A percentile compares a stretch with the other conserved stretches of the same genome.
Conservation (phyloP, 2,329 filamentous ascomycete species). For the Berkeleyomyces rouxiae region DNA sequence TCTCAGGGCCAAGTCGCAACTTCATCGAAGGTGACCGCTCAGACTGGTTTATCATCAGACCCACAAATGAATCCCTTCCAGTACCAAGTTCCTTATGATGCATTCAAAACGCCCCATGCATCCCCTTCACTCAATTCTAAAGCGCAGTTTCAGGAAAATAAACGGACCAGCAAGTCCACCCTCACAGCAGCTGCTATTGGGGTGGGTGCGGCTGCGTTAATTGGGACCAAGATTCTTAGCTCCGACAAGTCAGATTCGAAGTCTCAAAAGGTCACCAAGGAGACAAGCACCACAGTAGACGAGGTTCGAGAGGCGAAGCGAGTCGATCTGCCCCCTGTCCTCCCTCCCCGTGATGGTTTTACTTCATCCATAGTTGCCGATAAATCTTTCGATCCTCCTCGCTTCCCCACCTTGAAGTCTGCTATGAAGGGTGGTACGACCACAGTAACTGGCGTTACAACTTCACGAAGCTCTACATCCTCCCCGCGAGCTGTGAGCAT, state of each 20-base stretch:
- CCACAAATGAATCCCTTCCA: constrained; percentile 37
- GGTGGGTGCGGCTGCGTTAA: background rate
- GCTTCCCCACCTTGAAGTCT: background rate
- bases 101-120: constrained; percentile 30
- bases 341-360: background rate
- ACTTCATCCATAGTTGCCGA: too few relatives aligned
- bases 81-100: constrained; percentile 37
- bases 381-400: background rate
- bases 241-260: background rate
- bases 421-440: background rate
- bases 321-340: background rate
- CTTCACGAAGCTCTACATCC: background rate
- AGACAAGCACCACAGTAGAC: background rate
- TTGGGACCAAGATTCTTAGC: too few relatives aligned
- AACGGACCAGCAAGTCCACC: background rate
- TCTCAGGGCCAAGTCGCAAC: background rate
- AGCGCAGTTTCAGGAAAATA: background rate
- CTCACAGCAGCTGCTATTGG: background rate
- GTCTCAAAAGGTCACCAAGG: background rate
- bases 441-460: background rate
- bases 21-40: background rate
- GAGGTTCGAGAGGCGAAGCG: background rate
- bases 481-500: background rate
- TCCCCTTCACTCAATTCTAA: constrained; percentile 24
- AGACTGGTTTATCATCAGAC: constrained; percentile 6